Percentiles rank a stretch among this genome's conserved stretches.
Conservation (phyloP, 768 basidiomycete species). For the Dentipellis fragilis region DNA sequence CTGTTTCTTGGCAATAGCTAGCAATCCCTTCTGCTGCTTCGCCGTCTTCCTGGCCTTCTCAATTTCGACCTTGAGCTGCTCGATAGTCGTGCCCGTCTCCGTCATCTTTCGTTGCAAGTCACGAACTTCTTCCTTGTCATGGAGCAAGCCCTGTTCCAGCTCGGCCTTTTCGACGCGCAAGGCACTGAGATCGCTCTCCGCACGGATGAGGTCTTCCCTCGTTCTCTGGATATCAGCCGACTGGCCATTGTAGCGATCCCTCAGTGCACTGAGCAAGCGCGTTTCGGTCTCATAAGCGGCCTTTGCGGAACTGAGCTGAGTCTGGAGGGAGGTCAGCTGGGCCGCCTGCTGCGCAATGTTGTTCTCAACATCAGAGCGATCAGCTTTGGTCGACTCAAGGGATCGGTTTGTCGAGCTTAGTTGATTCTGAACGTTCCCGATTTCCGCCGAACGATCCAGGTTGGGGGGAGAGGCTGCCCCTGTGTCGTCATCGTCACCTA, state of each 20-base stretch:
- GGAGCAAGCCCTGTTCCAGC: slow-evolving; percentile 73
- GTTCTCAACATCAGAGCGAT: slow-evolving; percentile 57
- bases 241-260: slow-evolving; percentile 61
- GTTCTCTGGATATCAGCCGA: slow-evolving; percentile 60
- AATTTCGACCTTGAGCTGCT: slow-evolving; percentile 57
- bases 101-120: slow-evolving; percentile 79
- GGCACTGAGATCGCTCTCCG: slow-evolving; percentile 88
- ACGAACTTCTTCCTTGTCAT: slow-evolving; percentile 92
- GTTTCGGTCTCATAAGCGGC: slow-evolving; percentile 82
- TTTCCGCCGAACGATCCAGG: slow-evolving; percentile 72
- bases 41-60: slow-evolving; percentile 91
- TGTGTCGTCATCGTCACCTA: slow-evolving; percentile 66
- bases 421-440: slow-evolving; percentile 83
- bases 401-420: slow-evolving; percentile 70
- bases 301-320: slow-evolving; percentile 74
- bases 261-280: slow-evolving; percentile 52
- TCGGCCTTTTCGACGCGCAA: slow-evolving; percentile 85
- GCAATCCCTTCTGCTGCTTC: slow-evolving; percentile 90
- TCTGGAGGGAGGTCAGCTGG: slow-evolving; percentile 73
- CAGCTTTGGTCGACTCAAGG: slow-evolving; percentile 52
- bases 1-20: slow-evolving; percentile 94
- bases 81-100: slow-evolving; percentile 66
- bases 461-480: slow-evolving; percentile 37
- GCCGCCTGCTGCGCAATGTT: slow-evolving; percentile 56
- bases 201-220: slow-evolving; percentile 71